Percentiles rank a stretch among this genome's conserved stretches.
phyloP scores from a whole-genome alignment of 2,329 filamentous ascomycete species.

The Thielaviopsis ethacetica region DNA sequence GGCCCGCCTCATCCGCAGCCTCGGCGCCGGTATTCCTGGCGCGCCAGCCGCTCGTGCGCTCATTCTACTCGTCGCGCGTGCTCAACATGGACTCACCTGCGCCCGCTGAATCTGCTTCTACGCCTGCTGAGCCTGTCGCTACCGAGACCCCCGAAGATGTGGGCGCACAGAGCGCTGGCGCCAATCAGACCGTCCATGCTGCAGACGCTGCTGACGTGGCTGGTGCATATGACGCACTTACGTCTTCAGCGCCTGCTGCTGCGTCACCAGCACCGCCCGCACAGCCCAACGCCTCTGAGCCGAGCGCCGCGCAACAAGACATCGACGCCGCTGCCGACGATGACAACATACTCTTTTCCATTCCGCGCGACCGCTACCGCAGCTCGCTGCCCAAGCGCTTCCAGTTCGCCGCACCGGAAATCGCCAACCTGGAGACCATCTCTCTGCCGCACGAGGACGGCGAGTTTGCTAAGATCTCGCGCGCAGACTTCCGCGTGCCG shows the following conservation, averaged over 20 bases:
- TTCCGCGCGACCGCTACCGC: neutral
- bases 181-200: too few species aligned
- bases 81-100: neutral
- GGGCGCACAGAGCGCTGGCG: too few species aligned
- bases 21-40: neutral
- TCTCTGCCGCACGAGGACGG: neutral
- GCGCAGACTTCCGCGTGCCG: neutral
- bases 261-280: too few species aligned
- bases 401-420: neutral
- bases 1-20: neutral
- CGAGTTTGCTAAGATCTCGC: neutral
- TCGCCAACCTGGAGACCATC: neutral
- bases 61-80: neutral
- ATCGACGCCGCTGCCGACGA: neutral
- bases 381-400: neutral
- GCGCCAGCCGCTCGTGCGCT: neutral
- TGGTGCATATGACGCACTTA: too few species aligned
- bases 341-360: neutral
- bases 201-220: too few species aligned
- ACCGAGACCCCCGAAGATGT: neutral
- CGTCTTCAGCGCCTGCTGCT: too few species aligned
- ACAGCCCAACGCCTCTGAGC: too few species aligned
- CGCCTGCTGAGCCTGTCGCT: too few species aligned
- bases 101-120: too few species aligned
- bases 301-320: too few species aligned